Evolutionary conservation across 768 basidiomycete genomes (phyloP), one percentile per base, ranked within the genome.

Genomic region (Wakefieldia striispora): DNA sequence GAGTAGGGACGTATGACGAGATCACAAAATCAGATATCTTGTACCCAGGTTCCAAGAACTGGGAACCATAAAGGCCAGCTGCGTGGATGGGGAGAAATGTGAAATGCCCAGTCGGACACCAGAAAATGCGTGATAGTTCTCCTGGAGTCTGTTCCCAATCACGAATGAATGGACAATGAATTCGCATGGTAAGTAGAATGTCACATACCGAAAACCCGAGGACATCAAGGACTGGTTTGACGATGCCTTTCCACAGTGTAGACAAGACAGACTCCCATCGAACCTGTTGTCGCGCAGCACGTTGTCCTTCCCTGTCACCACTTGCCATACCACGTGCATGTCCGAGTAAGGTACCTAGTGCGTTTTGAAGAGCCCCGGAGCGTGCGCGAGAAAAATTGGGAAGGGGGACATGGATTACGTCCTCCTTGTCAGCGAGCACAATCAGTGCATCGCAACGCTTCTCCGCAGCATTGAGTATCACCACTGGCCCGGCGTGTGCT

Each of bases 1-100:
- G 44, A 3, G 68, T 64, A 1, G 67, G 63, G 1, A 60, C 58
- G 42, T 70, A 70, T n/a, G 68, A 70, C 4, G 43, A 53, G 7
- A 51, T 17, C 4, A 37, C 40, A 6, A 41, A 43, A 21, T 49
- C 41, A n/a, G 27, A 49, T 8, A 41, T 21, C 19, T 42, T 45
- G 21, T 38, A 21, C 6, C 38, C 43, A 16, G 14, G 49, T 11
- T 45, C 16, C 8, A 23, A 38, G 26, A 29, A 24, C 12, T 14
- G 16, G 12, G 5, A 3, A 12, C 6, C 36, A 11, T 49, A 49
- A n/a, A 35, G 6, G 9, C 47, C 47, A 6, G 47, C 47, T 20
- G 47, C 47, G 20, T 49, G 47, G 7, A 49, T 35, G 4, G 47
- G 47, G 23, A 49, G 40, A 19, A 36, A 42, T 14, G 34, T 24